Conservation (phyloP, 805 yeast genomes). For the Metschnikowia matae region DNA sequence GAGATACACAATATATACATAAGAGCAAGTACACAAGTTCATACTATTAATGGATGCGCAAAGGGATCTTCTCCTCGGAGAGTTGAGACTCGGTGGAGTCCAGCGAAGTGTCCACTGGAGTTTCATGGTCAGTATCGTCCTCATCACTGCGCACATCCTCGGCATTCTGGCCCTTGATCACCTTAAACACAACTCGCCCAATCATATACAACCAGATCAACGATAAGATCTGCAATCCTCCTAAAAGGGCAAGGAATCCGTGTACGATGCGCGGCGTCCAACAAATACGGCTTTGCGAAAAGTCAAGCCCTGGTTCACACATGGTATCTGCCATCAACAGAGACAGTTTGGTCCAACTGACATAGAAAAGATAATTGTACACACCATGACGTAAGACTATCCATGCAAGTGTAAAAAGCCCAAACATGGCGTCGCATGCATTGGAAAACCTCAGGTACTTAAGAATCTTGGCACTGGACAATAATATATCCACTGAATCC, state of each 20-base stretch:
- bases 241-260: slow-evolving; percentile 52
- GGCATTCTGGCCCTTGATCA: slow-evolving; percentile 68
- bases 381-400: slow-evolving; percentile 66
- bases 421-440: slow-evolving; percentile 66
- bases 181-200: slow-evolving; percentile 62
- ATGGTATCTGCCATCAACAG: slow-evolving; percentile 42
- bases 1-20: too few relatives aligned
- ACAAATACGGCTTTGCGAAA: slow-evolving; percentile 27
- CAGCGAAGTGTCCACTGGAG: background rate
- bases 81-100: background rate
- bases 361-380: slow-evolving; percentile 63
- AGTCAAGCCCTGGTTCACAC: slow-evolving; percentile 33
- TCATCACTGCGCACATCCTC: slow-evolving; percentile 85
- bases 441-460: slow-evolving; percentile 62
- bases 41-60: background rate
- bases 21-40: too few relatives aligned
- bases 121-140: slow-evolving; percentile 49
- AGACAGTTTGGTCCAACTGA: slow-evolving; percentile 44
- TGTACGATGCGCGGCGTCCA: slow-evolving; percentile 45
- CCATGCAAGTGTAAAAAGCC: slow-evolving; percentile 67
- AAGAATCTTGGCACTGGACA: slow-evolving; percentile 71
- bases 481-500: slow-evolving; percentile 77
- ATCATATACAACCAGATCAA: slow-evolving; percentile 75
- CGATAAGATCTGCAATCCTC: slow-evolving; percentile 62
- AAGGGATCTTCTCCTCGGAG: background rate